Evolutionary conservation across 805 yeast species (phyloP).

Genomic region (Myxozyma sirexii): DNA sequence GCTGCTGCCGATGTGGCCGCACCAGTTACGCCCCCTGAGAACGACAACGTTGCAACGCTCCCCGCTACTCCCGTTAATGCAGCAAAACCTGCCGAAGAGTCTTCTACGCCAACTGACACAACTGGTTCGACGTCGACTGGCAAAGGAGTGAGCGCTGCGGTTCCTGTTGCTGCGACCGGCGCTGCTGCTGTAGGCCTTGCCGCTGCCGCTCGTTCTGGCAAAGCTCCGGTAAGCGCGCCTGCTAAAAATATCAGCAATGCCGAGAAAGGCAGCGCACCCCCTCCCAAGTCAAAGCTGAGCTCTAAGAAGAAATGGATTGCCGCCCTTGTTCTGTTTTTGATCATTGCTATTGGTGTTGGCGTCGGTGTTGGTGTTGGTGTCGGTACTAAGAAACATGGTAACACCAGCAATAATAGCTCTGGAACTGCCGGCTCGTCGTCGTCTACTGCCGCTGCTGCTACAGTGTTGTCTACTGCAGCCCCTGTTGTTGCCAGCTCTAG

Average conservation of each 20-base stretch:
- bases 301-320: slow-evolving; percentile 13
- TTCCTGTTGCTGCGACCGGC: slow-evolving; percentile 4
- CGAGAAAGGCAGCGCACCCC: slow-evolving; percentile 2
- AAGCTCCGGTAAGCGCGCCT: not conserved
- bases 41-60: not conserved
- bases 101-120: not conserved
- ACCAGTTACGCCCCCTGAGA: not conserved
- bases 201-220: not conserved
- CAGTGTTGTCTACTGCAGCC: not conserved
- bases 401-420: not conserved
- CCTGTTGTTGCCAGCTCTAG: slow-evolving; percentile 1
- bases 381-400: slow-evolving; percentile 13
- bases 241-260: slow-evolving; percentile 1
- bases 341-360: slow-evolving; percentile 32
- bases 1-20: not conserved
- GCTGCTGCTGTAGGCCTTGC: not conserved
- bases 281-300: not conserved
- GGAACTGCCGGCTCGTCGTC: not conserved
- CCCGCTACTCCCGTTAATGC: slow-evolving; percentile 4
- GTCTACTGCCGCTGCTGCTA: not conserved
- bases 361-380: slow-evolving; percentile 35
- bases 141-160: not conserved
- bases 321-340: slow-evolving; percentile 13
- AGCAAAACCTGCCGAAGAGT: not conserved
- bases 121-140: not conserved